Evolutionary conservation across 306 rosid species (phyloP).

Genomic region (Fagus crenata): DNA sequence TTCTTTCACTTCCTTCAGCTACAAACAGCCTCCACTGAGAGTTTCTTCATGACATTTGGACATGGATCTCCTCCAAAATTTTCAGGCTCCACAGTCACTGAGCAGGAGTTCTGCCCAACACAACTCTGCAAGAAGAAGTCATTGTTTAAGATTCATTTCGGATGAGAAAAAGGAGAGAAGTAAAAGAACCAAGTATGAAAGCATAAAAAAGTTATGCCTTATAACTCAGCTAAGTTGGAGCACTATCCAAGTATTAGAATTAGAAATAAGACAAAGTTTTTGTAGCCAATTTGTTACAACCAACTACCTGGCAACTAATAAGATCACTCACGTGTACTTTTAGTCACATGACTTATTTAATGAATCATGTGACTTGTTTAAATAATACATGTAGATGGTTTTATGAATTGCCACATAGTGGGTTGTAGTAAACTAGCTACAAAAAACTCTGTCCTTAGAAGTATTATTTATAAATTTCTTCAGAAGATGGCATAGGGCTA

Average conservation of each 20-base stretch:
- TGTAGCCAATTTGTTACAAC: no score
- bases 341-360: no score
- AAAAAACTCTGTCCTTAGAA: no score
- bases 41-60: slow-evolving; percentile 89
- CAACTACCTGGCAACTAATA: no score
- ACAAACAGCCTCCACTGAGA: slow-evolving; percentile 87
- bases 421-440: no score
- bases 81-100: slow-evolving; percentile 75
- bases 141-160: background rate
- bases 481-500: background rate
- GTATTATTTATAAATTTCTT: background rate
- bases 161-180: background rate
- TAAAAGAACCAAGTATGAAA: background rate
- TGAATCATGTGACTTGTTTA: no score
- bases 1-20: slow-evolving; percentile 50
- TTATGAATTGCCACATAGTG: no score
- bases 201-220: background rate
- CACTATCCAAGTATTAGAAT: background rate
- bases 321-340: no score
- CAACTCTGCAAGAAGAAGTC: slow-evolving; percentile 64
- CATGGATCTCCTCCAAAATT: slow-evolving; percentile 98
- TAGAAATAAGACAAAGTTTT: background rate
- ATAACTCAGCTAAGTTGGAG: background rate
- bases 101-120: slow-evolving; percentile 75
- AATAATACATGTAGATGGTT: no score